Conservation (phyloP, 1,284 basidiomycete species). For the Pyrrhoderma lamaoense region DNA sequence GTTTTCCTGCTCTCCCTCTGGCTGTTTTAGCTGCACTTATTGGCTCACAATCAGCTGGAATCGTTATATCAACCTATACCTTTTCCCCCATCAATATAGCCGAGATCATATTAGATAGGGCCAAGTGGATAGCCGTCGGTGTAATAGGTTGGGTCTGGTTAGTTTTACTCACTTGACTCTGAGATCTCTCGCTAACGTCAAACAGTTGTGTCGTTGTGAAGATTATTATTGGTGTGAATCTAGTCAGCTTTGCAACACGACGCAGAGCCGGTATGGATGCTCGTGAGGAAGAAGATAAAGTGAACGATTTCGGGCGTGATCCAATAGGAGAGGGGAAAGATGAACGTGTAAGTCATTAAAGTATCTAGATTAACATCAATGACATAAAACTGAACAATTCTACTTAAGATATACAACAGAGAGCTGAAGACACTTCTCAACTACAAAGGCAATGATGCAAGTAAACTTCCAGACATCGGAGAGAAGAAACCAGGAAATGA, state of each 20-base stretch:
- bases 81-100: constrained; percentile 22
- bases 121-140: constrained; percentile 61
- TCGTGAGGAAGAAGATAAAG: constrained; percentile 57
- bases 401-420: constrained; percentile 64
- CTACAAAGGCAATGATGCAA: constrained; percentile 60
- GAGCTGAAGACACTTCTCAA: constrained; percentile 70
- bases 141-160: constrained; percentile 79
- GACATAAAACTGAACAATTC: not conserved
- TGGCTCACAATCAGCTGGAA: constrained; percentile 70
- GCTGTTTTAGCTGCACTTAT: constrained; percentile 89
- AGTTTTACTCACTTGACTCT: constrained; percentile 20
- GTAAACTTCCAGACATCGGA: constrained; percentile 62
- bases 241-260: constrained; percentile 76
- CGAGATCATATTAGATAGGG: constrained; percentile 38
- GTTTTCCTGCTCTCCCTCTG: constrained; percentile 89
- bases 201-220: constrained; percentile 76
- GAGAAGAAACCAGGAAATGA: constrained; percentile 37
- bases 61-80: constrained; percentile 47
- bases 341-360: constrained; percentile 60
- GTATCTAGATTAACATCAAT: not conserved
- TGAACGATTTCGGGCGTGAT: constrained; percentile 81
- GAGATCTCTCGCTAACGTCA: not conserved
- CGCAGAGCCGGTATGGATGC: constrained; percentile 72
- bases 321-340: constrained; percentile 84
- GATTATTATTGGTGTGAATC: constrained; percentile 79